These are phyloP conservation scores for Ophiostoma sp. DNA, from an alignment of 2,329 filamentous ascomycete genomes.

Conservation along the genomic window DNA sequence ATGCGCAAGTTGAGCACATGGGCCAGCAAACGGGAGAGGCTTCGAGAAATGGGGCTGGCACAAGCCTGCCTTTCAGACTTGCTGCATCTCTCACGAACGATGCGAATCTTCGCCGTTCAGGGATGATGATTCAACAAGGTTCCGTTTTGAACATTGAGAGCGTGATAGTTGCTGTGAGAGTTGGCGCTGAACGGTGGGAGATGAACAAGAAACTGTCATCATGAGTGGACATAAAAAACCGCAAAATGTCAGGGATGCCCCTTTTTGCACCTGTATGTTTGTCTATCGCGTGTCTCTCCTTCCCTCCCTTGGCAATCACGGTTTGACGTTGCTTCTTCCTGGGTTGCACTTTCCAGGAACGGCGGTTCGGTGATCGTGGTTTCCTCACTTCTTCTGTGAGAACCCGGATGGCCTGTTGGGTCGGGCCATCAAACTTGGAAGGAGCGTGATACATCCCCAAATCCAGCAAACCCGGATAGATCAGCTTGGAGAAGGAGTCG, in stretches of 20 bases:
- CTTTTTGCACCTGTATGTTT: neutral
- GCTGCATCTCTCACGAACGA: too few relatives aligned
- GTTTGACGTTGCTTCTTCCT: neutral
- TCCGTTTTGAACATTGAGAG: neutral
- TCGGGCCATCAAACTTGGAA: neutral
- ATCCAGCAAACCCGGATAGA: neutral
- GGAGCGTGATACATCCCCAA: neutral
- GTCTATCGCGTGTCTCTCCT: neutral
- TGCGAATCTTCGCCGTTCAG: neutral
- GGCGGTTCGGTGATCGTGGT: neutral
- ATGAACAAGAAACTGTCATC: neutral
- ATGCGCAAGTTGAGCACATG: neutral
- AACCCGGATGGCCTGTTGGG: conserved; percentile 9
- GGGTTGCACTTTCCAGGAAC: neutral
- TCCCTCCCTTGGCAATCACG: neutral
- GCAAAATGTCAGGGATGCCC: neutral
- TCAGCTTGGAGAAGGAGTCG: neutral
- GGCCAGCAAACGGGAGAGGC: neutral
- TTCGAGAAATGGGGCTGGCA: conserved; percentile 1
- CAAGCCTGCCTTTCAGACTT: neutral
- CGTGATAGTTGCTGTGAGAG: neutral
- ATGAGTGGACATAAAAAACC: neutral
- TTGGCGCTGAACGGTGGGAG: neutral
- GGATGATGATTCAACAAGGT: neutral
- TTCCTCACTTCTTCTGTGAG: neutral